Evolutionary conservation across 768 basidiomycete species (phyloP).

Genomic region (Macrolepiota fuliginosa): DNA sequence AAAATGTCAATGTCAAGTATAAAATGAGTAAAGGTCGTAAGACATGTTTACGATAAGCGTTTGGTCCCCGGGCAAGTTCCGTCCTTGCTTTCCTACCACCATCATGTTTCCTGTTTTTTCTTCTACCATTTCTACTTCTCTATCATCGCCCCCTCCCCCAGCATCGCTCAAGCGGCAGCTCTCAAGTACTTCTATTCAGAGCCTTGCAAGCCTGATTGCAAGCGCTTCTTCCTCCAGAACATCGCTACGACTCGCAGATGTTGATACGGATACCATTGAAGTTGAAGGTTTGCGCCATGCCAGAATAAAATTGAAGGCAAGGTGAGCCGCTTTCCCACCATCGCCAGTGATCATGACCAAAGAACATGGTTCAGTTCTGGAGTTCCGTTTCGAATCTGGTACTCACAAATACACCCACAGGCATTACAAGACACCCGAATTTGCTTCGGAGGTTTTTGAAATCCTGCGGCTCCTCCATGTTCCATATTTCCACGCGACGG

Average conservation of each 20-base stretch:
- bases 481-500: slow-evolving; percentile 53
- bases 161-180: slow-evolving; percentile 21
- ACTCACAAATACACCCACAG: slow-evolving; percentile 36
- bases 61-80: not conserved
- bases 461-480: slow-evolving; percentile 54
- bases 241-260: slow-evolving; percentile 34
- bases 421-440: slow-evolving; percentile 59
- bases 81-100: slow-evolving; percentile 15
- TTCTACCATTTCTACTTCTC: not conserved
- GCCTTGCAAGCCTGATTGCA: slow-evolving; percentile 27
- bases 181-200: slow-evolving; percentile 33
- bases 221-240: slow-evolving; percentile 29
- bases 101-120: slow-evolving; percentile 10
- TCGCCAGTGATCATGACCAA: slow-evolving; percentile 22
- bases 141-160: slow-evolving; percentile 9
- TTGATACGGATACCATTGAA: slow-evolving; percentile 39
- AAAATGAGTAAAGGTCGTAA: not conserved
- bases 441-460: slow-evolving; percentile 53
- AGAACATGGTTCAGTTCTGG: slow-evolving; percentile 29
- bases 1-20: not conserved
- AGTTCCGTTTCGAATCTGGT: slow-evolving; percentile 25
- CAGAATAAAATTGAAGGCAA: slow-evolving; percentile 55
- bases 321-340: slow-evolving; percentile 49
- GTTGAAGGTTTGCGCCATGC: slow-evolving; percentile 64
- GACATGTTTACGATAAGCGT: not conserved